Evolutionary conservation across 371 early-diverging fungal species (phyloP).

Genomic region (Dinochytrium kinnereticum): DNA sequence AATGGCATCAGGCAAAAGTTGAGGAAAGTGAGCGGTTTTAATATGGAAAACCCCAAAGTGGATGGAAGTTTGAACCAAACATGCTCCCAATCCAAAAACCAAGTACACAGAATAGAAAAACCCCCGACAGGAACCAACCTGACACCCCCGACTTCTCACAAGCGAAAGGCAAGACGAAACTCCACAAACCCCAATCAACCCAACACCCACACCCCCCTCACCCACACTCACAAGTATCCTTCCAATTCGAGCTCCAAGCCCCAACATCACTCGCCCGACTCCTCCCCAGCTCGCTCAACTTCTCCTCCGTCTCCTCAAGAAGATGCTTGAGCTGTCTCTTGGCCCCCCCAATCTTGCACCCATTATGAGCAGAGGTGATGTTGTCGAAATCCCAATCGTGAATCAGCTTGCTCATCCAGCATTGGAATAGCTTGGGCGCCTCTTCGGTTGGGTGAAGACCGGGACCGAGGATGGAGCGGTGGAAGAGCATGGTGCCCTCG

Average conservation of each 20-base stretch:
- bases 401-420: conserved; percentile 21
- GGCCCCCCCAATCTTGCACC: conserved; percentile 26
- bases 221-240: conserved; percentile 18
- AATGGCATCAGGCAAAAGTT: no score
- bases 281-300: conserved; percentile 12
- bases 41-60: not conserved
- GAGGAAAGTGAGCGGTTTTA: not conserved
- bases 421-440: conserved; percentile 25
- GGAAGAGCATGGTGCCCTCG: conserved; percentile 20
- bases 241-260: conserved; percentile 4
- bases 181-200: not conserved
- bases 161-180: no score
- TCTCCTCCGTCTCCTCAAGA: conserved; percentile 7
- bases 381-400: conserved; percentile 37
- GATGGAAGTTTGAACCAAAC: not conserved
- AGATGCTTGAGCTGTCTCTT: conserved; percentile 12
- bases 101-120: not conserved
- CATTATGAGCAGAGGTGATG: conserved; percentile 27
- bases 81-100: not conserved
- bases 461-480: conserved; percentile 20
- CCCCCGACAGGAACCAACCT: not conserved
- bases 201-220: not conserved
- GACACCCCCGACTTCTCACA: not conserved
- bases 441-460: conserved; percentile 16
- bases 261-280: not conserved